Conservation (phyloP, 1,284 basidiomycete genomes). For the Ceratobasidium sp. region DNA sequence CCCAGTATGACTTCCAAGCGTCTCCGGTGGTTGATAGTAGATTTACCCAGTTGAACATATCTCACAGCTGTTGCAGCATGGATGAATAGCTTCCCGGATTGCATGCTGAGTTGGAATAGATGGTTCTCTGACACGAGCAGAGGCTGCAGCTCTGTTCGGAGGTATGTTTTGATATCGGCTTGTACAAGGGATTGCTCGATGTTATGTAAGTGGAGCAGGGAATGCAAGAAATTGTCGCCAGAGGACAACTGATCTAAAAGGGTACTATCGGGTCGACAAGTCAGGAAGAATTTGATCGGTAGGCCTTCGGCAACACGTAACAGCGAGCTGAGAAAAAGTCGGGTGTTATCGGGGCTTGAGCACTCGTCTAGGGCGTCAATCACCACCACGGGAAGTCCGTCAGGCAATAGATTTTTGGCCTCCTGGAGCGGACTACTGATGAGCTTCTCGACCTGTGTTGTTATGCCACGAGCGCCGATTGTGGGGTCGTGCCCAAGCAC, state of each 20-base stretch:
- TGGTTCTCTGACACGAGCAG: background rate
- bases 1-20: background rate
- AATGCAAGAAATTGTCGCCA: background rate
- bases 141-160: background rate
- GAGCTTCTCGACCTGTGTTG: background rate
- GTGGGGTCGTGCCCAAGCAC: background rate
- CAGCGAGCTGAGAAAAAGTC: background rate
- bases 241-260: background rate
- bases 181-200: slow-evolving; percentile 41
- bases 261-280: background rate
- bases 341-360: no score
- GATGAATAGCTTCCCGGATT: slow-evolving; percentile 41
- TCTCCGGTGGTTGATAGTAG: background rate
- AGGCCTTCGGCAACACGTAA: background rate
- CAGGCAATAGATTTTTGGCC: background rate
- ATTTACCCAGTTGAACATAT: background rate
- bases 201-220: slow-evolving; percentile 32
- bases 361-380: slow-evolving; percentile 23
- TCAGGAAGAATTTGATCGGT: slow-evolving; percentile 25
- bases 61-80: slow-evolving; percentile 34
- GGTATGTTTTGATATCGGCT: slow-evolving; percentile 45
- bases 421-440: background rate
- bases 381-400: background rate
- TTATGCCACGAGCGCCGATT: background rate
- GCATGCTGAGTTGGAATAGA: slow-evolving; percentile 5